These are phyloP conservation scores for Fraxinus pennsylvanica DNA, from an alignment of 257 asterid genomes.

Conservation along the genomic window DNA sequence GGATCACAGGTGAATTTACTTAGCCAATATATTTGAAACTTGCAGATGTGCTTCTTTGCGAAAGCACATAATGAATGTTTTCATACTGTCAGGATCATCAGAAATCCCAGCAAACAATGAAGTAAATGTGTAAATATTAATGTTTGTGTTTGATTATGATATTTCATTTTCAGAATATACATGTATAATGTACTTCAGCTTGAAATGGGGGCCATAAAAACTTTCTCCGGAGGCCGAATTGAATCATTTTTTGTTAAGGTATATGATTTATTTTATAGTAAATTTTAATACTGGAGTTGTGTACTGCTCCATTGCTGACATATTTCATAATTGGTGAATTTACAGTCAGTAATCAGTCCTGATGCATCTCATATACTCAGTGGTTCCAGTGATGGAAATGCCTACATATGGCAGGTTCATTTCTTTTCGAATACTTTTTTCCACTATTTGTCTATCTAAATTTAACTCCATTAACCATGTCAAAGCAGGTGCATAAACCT, in stretches of 20 bases:
- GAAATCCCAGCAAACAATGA: not conserved
- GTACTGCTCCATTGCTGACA: slow-evolving; percentile 16
- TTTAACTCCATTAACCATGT: slow-evolving; percentile 11
- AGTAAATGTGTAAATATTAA: not conserved
- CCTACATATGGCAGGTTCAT: slow-evolving; percentile 85
- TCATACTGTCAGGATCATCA: not conserved
- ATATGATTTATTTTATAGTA: slow-evolving; percentile 15
- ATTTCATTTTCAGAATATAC: slow-evolving; percentile 63
- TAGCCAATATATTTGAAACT: slow-evolving; percentile 1
- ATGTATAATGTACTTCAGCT: slow-evolving; percentile 80
- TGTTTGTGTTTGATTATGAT: slow-evolving; percentile 2
- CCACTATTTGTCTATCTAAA: not conserved
- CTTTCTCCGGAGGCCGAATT: slow-evolving; percentile 68
- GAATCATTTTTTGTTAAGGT: slow-evolving; percentile 95
- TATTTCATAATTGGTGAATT: slow-evolving; percentile 25
- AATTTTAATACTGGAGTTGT: not conserved
- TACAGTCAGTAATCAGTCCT: slow-evolving; percentile 85
- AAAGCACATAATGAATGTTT: not conserved
- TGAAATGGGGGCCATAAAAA: slow-evolving; percentile 68
- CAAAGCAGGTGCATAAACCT: slow-evolving; percentile 73
- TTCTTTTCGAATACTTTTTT: slow-evolving; percentile 4
- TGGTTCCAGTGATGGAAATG: slow-evolving; percentile 96
- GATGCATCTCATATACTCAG: slow-evolving; percentile 92
- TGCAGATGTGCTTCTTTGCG: not conserved
- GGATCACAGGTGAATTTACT: slow-evolving; percentile 73